phyloP scores from a whole-genome alignment of 2,329 filamentous ascomycete species.

The Cladosporium cucumerinum region DNA sequence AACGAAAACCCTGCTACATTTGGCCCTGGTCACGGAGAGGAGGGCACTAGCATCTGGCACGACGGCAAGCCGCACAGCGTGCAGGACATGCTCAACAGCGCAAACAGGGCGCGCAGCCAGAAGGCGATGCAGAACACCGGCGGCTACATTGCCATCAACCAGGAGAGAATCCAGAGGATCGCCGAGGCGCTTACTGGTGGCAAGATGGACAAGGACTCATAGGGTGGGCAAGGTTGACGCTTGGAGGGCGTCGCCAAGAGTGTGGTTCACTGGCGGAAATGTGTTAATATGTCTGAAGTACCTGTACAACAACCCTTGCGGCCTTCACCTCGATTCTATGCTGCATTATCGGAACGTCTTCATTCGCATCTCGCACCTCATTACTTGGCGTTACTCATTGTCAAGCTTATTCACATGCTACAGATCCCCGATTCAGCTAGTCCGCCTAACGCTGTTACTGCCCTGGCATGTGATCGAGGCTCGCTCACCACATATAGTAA shows the following conservation, averaged over 20 bases:
- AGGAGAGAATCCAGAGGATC: constrained; percentile 60
- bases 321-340: no score
- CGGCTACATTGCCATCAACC: constrained; percentile 45
- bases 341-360: no score
- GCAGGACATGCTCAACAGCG: constrained; percentile 44
- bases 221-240: neutral
- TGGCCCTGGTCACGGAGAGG: constrained; percentile 23
- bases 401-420: no score
- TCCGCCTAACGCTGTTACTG: no score
- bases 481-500: no score
- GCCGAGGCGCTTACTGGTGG: constrained; percentile 66
- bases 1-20: constrained; percentile 43
- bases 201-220: constrained; percentile 45
- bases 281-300: constrained; percentile 12
- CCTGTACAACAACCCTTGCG: neutral
- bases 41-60: constrained; percentile 49
- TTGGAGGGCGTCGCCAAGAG: neutral
- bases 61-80: constrained; percentile 46
- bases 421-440: no score
- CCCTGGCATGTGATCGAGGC: no score
- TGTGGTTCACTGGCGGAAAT: neutral
- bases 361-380: no score
- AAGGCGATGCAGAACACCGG: constrained; percentile 36
- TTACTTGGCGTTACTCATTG: no score
- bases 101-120: constrained; percentile 30